Conservation (phyloP, 805 yeast species). For the Ogataea nonfermentans region DNA sequence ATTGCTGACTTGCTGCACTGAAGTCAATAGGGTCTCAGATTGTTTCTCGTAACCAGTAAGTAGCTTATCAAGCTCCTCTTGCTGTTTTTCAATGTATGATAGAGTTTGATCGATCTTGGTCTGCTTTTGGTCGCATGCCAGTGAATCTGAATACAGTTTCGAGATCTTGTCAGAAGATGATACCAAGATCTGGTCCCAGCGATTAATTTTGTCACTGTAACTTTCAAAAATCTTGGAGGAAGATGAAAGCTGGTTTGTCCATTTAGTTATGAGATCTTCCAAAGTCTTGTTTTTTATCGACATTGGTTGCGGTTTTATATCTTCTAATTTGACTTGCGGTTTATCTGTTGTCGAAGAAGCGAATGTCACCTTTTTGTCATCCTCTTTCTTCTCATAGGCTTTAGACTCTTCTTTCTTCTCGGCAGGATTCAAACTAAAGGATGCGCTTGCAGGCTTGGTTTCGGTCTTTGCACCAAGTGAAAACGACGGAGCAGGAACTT, state of each 20-base stretch:
- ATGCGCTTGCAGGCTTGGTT: constrained; percentile 15
- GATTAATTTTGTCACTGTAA: constrained; percentile 70
- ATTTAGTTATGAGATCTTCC: constrained; percentile 87
- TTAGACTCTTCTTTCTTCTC: constrained; percentile 15
- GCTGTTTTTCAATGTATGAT: constrained; percentile 84
- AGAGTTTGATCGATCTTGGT: constrained; percentile 83
- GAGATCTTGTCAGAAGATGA: constrained; percentile 83
- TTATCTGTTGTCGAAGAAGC: constrained; percentile 31
- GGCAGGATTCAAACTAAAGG: constrained; percentile 4
- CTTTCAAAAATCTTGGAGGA: constrained; percentile 71
- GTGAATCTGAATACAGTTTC: constrained; percentile 70
- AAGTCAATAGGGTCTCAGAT: constrained; percentile 49
- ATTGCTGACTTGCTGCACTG: constrained; percentile 28
- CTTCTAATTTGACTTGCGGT: constrained; percentile 43
- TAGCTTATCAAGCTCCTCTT: constrained; percentile 81
- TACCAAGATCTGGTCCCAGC: constrained; percentile 84
- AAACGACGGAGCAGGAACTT: constrained; percentile 6
- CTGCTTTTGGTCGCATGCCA: constrained; percentile 83
- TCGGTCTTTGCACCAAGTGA: constrained; percentile 25
- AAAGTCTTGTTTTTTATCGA: constrained; percentile 86
- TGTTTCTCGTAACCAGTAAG: constrained; percentile 81
- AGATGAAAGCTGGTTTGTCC: constrained; percentile 83
- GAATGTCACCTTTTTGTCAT: constrained; percentile 29
- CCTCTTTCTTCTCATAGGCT: constrained; percentile 1
- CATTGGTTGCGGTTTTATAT: constrained; percentile 63